A percentile compares a stretch with the other conserved stretches of the same genome.
Conservation (phyloP, 805 yeast genomes). For the Jamesozyma piceae region DNA sequence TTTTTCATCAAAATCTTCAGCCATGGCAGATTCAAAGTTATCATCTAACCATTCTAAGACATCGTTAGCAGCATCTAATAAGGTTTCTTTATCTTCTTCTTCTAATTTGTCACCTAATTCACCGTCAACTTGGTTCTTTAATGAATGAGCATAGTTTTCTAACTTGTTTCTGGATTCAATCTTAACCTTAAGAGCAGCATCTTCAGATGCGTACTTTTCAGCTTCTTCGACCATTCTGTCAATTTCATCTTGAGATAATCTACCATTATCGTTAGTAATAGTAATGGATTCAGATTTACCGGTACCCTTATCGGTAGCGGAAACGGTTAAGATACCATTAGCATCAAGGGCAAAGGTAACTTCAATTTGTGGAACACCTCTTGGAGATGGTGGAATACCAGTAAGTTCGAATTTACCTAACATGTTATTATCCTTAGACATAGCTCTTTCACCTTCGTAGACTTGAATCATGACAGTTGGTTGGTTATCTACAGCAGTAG, state of each 20-base stretch:
- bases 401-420: slow-evolving; percentile 94
- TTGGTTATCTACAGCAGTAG: slow-evolving; percentile 94
- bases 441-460: slow-evolving; percentile 91
- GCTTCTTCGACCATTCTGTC: slow-evolving; percentile 98
- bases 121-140: slow-evolving; percentile 62
- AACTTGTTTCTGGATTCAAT: slow-evolving; percentile 80
- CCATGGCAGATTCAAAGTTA: slow-evolving; percentile 73
- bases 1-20: slow-evolving; percentile 91
- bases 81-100: slow-evolving; percentile 84
- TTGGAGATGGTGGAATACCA: slow-evolving; percentile 97
- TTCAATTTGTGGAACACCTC: slow-evolving; percentile 98
- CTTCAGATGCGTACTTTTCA: slow-evolving; percentile 88
- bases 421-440: slow-evolving; percentile 88
- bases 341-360: slow-evolving; percentile 96
- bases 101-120: slow-evolving; percentile 67
- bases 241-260: slow-evolving; percentile 86
- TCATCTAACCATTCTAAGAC: slow-evolving; percentile 83
- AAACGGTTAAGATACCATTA: slow-evolving; percentile 92
- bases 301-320: slow-evolving; percentile 90
- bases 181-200: slow-evolving; percentile 70
- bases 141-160: slow-evolving; percentile 79
- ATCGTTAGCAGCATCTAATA: slow-evolving; percentile 80
- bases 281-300: slow-evolving; percentile 88
- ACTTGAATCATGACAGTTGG: slow-evolving; percentile 92
- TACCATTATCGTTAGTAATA: slow-evolving; percentile 88